Percentiles rank a stretch among this genome's conserved stretches.
These are phyloP conservation scores for Aureobasidium sp. DNA, from an alignment of 2,329 filamentous ascomycete species.

Conservation along the genomic window DNA sequence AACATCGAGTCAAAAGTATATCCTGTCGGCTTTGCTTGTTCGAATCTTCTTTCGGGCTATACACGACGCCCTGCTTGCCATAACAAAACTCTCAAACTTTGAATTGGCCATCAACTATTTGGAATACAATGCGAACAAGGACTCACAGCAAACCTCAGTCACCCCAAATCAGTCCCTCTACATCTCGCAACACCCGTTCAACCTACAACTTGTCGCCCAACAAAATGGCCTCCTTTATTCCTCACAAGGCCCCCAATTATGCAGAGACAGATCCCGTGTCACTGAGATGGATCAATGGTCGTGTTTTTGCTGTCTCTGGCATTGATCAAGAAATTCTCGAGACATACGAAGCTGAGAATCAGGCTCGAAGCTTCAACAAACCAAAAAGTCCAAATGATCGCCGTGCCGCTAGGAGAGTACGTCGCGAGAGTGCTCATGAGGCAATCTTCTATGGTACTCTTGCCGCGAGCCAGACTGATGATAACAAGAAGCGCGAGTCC, in stretches of 20 bases:
- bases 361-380: not conserved
- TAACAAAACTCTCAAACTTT: not conserved
- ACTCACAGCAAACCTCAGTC: constrained; percentile 4
- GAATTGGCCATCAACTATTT: not conserved
- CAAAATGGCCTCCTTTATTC: not conserved
- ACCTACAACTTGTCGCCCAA: not conserved
- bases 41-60: not conserved
- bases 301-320: not conserved
- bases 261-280: constrained; percentile 2
- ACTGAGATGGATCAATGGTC: constrained; percentile 1
- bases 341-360: constrained; percentile 6
- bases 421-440: constrained; percentile 10
- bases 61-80: constrained; percentile 4
- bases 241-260: not conserved
- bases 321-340: constrained; percentile 4
- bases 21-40: not conserved
- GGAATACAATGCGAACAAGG: constrained; percentile 8
- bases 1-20: not conserved
- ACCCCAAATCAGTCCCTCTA: constrained; percentile 2
- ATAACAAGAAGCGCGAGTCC: not conserved
- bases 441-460: not conserved
- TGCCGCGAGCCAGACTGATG: not conserved
- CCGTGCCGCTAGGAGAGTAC: constrained; percentile 8
- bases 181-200: not conserved
- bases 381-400: constrained; percentile 2